Evolutionary conservation across 2,329 filamentous ascomycete species (phyloP).

Genomic region (Ceratocystis lukuohia): DNA sequence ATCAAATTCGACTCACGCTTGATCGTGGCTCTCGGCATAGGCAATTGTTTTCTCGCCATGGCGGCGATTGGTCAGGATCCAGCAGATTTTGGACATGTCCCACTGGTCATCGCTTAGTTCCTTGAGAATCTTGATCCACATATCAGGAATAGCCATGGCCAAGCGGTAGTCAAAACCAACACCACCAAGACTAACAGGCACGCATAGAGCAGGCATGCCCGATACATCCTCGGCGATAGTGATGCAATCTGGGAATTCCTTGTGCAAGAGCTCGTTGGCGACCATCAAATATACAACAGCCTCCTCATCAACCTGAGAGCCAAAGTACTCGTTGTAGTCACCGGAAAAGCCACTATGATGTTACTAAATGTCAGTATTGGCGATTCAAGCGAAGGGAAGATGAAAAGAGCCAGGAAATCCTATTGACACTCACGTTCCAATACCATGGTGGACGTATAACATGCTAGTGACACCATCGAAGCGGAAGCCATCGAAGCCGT

Average conservation of each 20-base stretch:
- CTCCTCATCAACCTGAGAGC: constrained; percentile 76
- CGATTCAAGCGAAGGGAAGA: background rate
- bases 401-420: background rate
- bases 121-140: constrained; percentile 98
- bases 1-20: constrained; percentile 55
- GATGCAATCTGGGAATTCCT: constrained; percentile 74
- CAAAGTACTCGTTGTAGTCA: constrained; percentile 97
- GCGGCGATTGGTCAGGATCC: constrained; percentile 80
- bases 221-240: constrained; percentile 96
- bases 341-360: constrained; percentile 75
- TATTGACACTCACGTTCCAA: constrained; percentile 65
- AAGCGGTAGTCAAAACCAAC: constrained; percentile 95
- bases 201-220: constrained; percentile 92
- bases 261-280: constrained; percentile 89
- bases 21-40: constrained; percentile 93
- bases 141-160: constrained; percentile 93
- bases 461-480: constrained; percentile 98
- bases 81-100: constrained; percentile 75
- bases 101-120: constrained; percentile 83
- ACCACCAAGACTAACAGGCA: constrained; percentile 73
- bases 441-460: constrained; percentile 90
- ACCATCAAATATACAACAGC: constrained; percentile 91
- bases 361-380: constrained; percentile 22
- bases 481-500: constrained; percentile 88
- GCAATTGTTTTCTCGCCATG: constrained; percentile 98